Conservation (phyloP, 176 grass and related monocot genomes). For the Musa itinerans region DNA sequence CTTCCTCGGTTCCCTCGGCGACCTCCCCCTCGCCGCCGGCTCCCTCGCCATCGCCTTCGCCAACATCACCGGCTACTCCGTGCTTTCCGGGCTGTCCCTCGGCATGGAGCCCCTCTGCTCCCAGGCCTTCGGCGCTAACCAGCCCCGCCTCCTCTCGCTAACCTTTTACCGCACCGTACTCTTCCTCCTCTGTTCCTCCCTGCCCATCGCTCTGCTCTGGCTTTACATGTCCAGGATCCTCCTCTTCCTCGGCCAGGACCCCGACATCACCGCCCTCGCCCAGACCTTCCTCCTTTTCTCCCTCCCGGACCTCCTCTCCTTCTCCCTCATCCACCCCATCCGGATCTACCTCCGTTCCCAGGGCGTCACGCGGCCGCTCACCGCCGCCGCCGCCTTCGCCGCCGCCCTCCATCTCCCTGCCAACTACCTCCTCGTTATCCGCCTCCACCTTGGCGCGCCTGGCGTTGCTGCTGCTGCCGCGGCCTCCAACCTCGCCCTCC, state of each 20-base stretch:
- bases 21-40: slow-evolving; percentile 75
- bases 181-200: slow-evolving; percentile 1
- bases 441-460: slow-evolving; percentile 35
- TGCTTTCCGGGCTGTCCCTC: background rate
- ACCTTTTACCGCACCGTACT: background rate
- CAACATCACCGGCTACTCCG: slow-evolving; percentile 50
- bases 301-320: slow-evolving; percentile 10
- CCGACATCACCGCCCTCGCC: slow-evolving; percentile 5
- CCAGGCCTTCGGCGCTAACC: slow-evolving; percentile 3
- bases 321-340: slow-evolving; percentile 76
- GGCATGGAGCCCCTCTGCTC: slow-evolving; percentile 14
- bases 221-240: slow-evolving; percentile 1
- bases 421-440: slow-evolving; percentile 52
- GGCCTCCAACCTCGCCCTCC: slow-evolving; percentile 52
- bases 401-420: slow-evolving; percentile 43
- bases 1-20: slow-evolving; percentile 80
- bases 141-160: background rate
- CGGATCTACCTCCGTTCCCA: slow-evolving; percentile 82
- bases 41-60: slow-evolving; percentile 81
- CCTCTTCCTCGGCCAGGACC: slow-evolving; percentile 6
- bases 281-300: background rate
- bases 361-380: slow-evolving; percentile 60
- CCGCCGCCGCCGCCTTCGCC: slow-evolving; percentile 35
- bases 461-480: slow-evolving; percentile 62
- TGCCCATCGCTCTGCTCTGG: slow-evolving; percentile 13